These are phyloP conservation scores for Huiozyma naganishii DNA, from an alignment of 805 yeast species.

Conservation along the genomic window DNA sequence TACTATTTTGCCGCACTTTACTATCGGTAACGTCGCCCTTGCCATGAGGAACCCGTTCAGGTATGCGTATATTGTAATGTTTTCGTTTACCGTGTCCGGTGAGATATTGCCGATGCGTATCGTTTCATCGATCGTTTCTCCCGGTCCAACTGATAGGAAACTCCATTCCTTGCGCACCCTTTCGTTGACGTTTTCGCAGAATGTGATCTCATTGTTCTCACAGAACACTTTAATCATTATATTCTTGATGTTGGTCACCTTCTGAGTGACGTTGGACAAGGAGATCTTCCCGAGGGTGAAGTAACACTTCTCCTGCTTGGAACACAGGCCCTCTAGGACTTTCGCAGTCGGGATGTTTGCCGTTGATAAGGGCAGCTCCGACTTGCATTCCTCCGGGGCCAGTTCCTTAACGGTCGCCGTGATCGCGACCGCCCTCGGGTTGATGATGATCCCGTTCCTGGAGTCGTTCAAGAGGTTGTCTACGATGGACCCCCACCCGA, in stretches of 20 bases:
- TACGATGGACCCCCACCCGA: conserved; percentile 82
- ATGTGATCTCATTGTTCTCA: conserved; percentile 38
- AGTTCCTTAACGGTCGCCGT: conserved; percentile 66
- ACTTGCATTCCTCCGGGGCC: conserved; percentile 13
- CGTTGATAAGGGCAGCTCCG: background rate
- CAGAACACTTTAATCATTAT: conserved; percentile 20
- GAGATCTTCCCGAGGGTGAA: conserved; percentile 41
- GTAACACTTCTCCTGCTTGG: conserved; percentile 52
- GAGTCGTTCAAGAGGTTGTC: conserved; percentile 72
- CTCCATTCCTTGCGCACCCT: conserved; percentile 45
- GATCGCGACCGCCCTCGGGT: conserved; percentile 68
- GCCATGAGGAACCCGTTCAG: conserved; percentile 56
- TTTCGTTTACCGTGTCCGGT: conserved; percentile 36
- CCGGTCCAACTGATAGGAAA: conserved; percentile 60
- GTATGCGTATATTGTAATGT: conserved; percentile 44
- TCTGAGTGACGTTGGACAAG: conserved; percentile 7
- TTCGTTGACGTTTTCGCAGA: conserved; percentile 63
- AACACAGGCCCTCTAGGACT: conserved; percentile 1
- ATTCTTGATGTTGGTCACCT: conserved; percentile 14
- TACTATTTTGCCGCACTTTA: conserved; percentile 35
- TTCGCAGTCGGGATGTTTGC: conserved; percentile 42
- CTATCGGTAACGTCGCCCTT: conserved; percentile 42
- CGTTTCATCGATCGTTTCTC: conserved; percentile 63
- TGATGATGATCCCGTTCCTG: conserved; percentile 64
- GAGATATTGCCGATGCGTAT: conserved; percentile 54